A percentile compares a stretch with the other conserved stretches of the same genome.
Conservation (phyloP, 129 eudicot genomes). For the Lonicera japonica region DNA sequence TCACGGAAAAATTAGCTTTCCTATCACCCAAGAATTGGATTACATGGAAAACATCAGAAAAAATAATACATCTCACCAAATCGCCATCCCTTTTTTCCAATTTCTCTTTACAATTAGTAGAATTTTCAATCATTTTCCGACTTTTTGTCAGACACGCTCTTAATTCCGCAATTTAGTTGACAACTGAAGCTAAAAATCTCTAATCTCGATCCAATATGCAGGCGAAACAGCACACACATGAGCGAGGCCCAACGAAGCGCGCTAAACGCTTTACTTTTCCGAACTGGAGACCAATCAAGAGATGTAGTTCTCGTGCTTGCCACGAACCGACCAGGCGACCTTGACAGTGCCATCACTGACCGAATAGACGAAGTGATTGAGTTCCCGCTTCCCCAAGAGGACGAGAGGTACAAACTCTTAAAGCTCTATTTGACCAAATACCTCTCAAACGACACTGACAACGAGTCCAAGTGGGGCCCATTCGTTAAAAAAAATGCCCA, state of each 20-base stretch:
- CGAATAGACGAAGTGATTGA: constrained; percentile 95
- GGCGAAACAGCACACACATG: constrained; percentile 98
- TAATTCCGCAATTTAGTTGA: too few species aligned
- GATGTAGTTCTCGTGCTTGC: constrained; percentile 97
- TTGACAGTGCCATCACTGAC: constrained; percentile 90
- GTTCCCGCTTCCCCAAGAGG: constrained; percentile 88
- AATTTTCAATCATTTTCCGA: too few species aligned
- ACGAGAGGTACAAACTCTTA: constrained; percentile 68
- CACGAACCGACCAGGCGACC: constrained; percentile 94
- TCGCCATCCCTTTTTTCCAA: too few species aligned
- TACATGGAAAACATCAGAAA: too few species aligned
- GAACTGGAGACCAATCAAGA: constrained; percentile 98
- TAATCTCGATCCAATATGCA: constrained; percentile 15
- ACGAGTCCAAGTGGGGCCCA: constrained; percentile 43
- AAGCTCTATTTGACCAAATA: constrained; percentile 84
- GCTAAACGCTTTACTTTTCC: constrained; percentile 79
- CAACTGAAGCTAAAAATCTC: not conserved
- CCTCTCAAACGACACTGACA: constrained; percentile 36
- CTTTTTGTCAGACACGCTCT: too few species aligned
- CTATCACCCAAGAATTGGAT: too few species aligned
- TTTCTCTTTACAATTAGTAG: too few species aligned
- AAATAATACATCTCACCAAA: too few species aligned
- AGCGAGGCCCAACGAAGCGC: constrained; percentile 99
- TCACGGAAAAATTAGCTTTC: too few species aligned
- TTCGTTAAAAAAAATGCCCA: constrained; percentile 51